Evolutionary conservation across 306 rosid species (phyloP), one percentile per base, ranked within the genome.

Genomic region (Ceratonia siliqua): DNA sequence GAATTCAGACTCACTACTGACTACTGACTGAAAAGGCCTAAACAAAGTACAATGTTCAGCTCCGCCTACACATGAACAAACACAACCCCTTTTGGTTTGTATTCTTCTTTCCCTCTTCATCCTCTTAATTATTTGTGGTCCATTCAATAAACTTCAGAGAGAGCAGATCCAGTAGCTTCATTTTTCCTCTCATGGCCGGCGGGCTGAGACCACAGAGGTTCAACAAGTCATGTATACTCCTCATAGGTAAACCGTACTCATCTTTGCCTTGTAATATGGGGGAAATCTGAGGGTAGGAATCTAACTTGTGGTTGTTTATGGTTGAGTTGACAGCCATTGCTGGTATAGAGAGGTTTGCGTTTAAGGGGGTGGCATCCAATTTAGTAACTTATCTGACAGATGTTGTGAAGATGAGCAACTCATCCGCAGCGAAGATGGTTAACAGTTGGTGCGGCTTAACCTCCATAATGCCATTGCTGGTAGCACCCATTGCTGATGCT

Each of bases 271-370:
- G n/a, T n/a, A n/a, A n/a, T n/a, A n/a, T n/a, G n/a, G n/a, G n/a
- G n/a, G n/a, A n/a, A n/a, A n/a, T n/a, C n/a, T n/a, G n/a, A n/a
- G n/a, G n/a, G n/a, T n/a, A n/a, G n/a, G 32, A 28, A 28, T 28
- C 32, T 28, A 4, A 28, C 32, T 28, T 28, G 32, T 28, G 32
- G 2, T 28, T 28, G 32, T 28, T 28, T 28, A 28, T 28, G 32
- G 32, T 41, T 0, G 10, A 41, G 2, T n/a, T 35, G 67, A 36
- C 89, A 94, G 97, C 76, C 61, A 79, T 92, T 54, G 87, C 97
- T 74, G 97, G 97, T 14, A 88, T 94, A 84, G 99, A 94, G 84
- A 92, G 99, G 85, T 87, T 94, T 78, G 97, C 93, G 49, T 94
- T 82, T 85, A 94, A 94, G 76, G 99, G 97, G 61, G 99, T 92